Base-by-base conservation (phyloP, 2,329 filamentous ascomycete species). In the Amauroascus niger region DNA sequence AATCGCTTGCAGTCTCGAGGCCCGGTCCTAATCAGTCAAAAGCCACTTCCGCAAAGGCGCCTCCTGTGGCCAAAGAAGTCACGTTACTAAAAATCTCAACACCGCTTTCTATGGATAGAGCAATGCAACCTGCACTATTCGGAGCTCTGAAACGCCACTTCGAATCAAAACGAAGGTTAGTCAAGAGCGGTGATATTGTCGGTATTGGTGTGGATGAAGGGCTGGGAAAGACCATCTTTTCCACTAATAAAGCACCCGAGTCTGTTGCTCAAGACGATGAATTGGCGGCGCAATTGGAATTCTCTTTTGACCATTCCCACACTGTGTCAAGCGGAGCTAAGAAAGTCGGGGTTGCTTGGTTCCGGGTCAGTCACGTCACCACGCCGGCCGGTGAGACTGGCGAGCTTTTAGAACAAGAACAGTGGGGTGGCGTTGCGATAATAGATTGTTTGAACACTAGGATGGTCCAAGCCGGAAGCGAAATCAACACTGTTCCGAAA, bases 381-480 rank as follows among this genome's bases (percentile, higher is more conserved):
- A 70, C 74, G 7, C 67, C 70, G n/a, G 79, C 82, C 32, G 79
- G 80, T 13, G 75, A 80, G 1, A 16, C 22, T n/a, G 51, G 39
- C 5, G 51, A 53, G 7, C 18, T 49, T 28, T 24, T 53, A 48
- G 78, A 79, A 2, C 80, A 83, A 47, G 83, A 87, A 50, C 74
- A 83, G 7, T 98, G 93, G 93, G 88, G 88, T 35, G 86, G 87
- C 1, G 83, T 91, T 37, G 88, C 86, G 2, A 85, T 85, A 45
- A 88, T 98, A 47, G 91, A 97, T 67, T 87, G 87, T 43, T 80
- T 84, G 6, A 86, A 83, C 55, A 94, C 94, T 2, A 86, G 88
- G 56, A 91, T 97, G 77, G 87, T 90, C 55, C 89, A 95, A 64
- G 89, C 90, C 33, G 93, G 93, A 2, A 94, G 86, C 59, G 87